Evolutionary conservation across 345 rosid species (phyloP).

Genomic region (Anacardium occidentale): DNA sequence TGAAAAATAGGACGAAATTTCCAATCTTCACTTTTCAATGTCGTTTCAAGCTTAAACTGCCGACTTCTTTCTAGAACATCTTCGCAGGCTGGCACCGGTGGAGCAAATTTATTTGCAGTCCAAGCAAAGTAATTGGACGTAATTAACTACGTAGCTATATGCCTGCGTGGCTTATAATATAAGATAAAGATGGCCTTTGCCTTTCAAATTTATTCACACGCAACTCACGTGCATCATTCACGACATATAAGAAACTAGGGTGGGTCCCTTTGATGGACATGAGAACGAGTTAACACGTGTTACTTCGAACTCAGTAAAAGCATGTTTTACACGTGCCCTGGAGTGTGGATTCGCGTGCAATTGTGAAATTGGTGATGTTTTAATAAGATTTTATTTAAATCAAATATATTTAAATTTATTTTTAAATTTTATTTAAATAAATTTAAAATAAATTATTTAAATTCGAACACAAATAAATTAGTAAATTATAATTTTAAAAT

Average conservation of each 20-base stretch:
- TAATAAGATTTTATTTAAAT: too few relatives aligned
- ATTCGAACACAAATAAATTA: too few relatives aligned
- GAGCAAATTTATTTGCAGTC: slow-evolving; percentile 13
- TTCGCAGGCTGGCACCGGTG: too few relatives aligned
- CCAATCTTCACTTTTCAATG: too few relatives aligned
- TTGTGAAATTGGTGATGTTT: slow-evolving; percentile 8
- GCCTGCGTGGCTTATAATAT: slow-evolving; percentile 33
- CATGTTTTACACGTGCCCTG: slow-evolving; percentile 14
- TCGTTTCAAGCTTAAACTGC: neutral
- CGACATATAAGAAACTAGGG: neutral
- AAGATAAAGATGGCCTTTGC: neutral
- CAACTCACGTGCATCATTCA: slow-evolving; percentile 23
- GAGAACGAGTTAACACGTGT: slow-evolving; percentile 7
- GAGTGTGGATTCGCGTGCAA: neutral
- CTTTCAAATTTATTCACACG: slow-evolving; percentile 13
- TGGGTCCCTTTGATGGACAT: too few relatives aligned
- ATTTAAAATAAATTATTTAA: too few relatives aligned
- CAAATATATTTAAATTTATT: too few relatives aligned
- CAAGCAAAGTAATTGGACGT: slow-evolving; percentile 24
- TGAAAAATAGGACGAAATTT: too few relatives aligned
- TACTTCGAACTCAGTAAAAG: neutral
- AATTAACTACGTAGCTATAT: too few relatives aligned
- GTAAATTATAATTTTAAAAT: too few relatives aligned
- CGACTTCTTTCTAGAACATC: neutral
- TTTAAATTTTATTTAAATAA: too few relatives aligned